Conservation (phyloP, 2,329 filamentous ascomycete species). For the Diaporthe citriasiana region DNA sequence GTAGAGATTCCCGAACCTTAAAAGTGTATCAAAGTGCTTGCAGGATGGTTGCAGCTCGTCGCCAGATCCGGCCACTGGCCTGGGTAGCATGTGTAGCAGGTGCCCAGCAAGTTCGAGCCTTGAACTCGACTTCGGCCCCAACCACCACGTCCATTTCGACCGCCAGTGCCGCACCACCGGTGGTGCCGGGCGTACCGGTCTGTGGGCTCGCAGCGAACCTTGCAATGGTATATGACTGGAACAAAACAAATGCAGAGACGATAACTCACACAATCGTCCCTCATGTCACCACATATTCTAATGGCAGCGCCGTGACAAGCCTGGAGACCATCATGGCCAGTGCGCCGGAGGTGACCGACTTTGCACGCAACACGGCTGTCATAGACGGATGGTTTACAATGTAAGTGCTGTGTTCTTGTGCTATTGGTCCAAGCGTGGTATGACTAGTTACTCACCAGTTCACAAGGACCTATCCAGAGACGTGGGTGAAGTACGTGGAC, state of each 20-base stretch:
- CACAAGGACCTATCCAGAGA: constrained; percentile 23
- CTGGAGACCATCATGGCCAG: constrained; percentile 10
- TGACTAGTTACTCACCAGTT: background rate
- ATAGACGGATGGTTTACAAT: constrained; percentile 31
- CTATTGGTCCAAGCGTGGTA: background rate
- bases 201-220: constrained; percentile 20
- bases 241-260: constrained; percentile 26
- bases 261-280: constrained; percentile 29
- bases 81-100: constrained; percentile 19
- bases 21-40: background rate
- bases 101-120: constrained; percentile 10
- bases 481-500: constrained; percentile 18
- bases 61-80: constrained; percentile 14
- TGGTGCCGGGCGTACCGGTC: background rate
- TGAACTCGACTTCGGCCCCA: constrained; percentile 10
- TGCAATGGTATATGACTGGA: constrained; percentile 23
- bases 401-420: background rate
- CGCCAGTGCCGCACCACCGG: background rate
- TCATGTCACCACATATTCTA: constrained; percentile 29
- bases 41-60: constrained; percentile 5
- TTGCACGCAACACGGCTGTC: constrained; percentile 9
- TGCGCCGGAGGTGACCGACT: constrained; percentile 17
- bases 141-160: background rate
- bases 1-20: constrained; percentile 5
- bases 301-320: constrained; percentile 17